Conservation (phyloP, 345 rosid species). For the Durio zibethinus region DNA sequence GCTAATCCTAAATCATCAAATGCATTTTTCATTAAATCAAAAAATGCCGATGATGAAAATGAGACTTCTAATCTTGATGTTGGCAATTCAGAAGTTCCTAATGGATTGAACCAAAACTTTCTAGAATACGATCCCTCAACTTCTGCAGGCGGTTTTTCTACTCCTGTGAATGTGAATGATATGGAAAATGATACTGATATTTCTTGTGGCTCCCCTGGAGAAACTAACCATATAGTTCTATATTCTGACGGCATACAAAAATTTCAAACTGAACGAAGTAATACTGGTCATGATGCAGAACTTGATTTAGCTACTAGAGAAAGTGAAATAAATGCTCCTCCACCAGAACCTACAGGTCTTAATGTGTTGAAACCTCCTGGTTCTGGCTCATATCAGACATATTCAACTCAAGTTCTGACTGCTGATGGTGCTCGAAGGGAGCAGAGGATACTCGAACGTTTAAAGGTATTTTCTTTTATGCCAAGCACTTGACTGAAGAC, state of each 20-base stretch:
- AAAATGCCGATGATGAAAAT: slow-evolving; percentile 26
- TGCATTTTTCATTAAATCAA: slow-evolving; percentile 37
- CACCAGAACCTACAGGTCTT: slow-evolving; percentile 32
- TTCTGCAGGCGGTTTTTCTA: slow-evolving; percentile 34
- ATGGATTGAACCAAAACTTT: slow-evolving; percentile 30
- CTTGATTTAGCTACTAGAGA: slow-evolving; percentile 25
- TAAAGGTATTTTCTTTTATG: slow-evolving; percentile 48
- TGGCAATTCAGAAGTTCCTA: slow-evolving; percentile 31
- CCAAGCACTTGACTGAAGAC: slow-evolving; percentile 8
- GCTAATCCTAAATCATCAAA: slow-evolving; percentile 40
- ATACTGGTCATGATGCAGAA: slow-evolving; percentile 30
- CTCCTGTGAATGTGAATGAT: slow-evolving; percentile 34
- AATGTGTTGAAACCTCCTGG: slow-evolving; percentile 28
- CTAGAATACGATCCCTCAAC: slow-evolving; percentile 35
- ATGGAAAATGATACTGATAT: slow-evolving; percentile 36
- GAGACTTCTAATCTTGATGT: slow-evolving; percentile 26
- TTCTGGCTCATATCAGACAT: slow-evolving; percentile 36
- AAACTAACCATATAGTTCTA: slow-evolving; percentile 26
- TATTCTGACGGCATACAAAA: slow-evolving; percentile 38
- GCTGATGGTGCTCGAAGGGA: slow-evolving; percentile 70
- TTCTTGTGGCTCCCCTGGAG: slow-evolving; percentile 29
- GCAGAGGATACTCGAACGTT: slow-evolving; percentile 70
- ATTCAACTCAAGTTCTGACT: slow-evolving; percentile 41
- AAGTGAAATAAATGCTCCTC: slow-evolving; percentile 33
- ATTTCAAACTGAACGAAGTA: slow-evolving; percentile 31